phyloP scores from a whole-genome alignment of 1,284 basidiomycete genomes.

The Neonothopanus nambi region DNA sequence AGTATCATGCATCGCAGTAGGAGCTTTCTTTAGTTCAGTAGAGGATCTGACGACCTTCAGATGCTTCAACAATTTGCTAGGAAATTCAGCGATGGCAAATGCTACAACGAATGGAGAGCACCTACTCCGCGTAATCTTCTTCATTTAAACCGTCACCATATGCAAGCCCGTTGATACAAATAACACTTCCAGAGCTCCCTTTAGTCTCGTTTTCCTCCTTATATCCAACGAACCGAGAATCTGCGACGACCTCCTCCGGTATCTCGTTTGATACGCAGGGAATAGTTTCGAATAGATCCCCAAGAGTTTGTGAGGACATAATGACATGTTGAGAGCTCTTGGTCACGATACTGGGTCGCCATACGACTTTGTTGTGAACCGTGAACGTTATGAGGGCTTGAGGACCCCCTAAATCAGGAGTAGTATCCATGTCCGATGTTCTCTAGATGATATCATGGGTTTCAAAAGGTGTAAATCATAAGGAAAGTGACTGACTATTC shows the following conservation, averaged over 20 bases:
- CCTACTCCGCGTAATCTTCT: slow-evolving; percentile 63
- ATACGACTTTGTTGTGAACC: slow-evolving; percentile 57
- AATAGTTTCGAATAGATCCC: slow-evolving; percentile 61
- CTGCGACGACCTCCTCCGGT: slow-evolving; percentile 39
- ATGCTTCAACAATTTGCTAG: slow-evolving; percentile 54
- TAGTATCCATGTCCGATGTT: slow-evolving; percentile 29
- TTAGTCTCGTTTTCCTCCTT: slow-evolving; percentile 20
- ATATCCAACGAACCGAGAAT: slow-evolving; percentile 38
- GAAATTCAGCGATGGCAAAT: slow-evolving; percentile 7
- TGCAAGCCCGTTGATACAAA: slow-evolving; percentile 59
- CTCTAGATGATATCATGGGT: slow-evolving; percentile 23
- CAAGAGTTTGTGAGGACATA: slow-evolving; percentile 69
- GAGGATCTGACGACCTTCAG: slow-evolving; percentile 25
- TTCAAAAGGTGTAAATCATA: neutral
- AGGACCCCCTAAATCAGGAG: slow-evolving; percentile 20
- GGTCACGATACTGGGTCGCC: slow-evolving; percentile 59
- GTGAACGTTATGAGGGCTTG: slow-evolving; percentile 59
- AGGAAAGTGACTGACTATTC: slow-evolving; percentile 37
- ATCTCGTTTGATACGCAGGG: slow-evolving; percentile 64
- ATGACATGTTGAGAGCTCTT: slow-evolving; percentile 68
- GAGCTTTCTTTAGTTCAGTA: slow-evolving; percentile 39
- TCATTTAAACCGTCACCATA: slow-evolving; percentile 54
- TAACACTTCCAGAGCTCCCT: slow-evolving; percentile 39
- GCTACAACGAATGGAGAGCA: slow-evolving; percentile 3
- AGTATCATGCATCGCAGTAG: slow-evolving; percentile 47